Evolutionary conservation across 2,329 filamentous ascomycete species (phyloP).

Genomic region (Trichoderma sp.): DNA sequence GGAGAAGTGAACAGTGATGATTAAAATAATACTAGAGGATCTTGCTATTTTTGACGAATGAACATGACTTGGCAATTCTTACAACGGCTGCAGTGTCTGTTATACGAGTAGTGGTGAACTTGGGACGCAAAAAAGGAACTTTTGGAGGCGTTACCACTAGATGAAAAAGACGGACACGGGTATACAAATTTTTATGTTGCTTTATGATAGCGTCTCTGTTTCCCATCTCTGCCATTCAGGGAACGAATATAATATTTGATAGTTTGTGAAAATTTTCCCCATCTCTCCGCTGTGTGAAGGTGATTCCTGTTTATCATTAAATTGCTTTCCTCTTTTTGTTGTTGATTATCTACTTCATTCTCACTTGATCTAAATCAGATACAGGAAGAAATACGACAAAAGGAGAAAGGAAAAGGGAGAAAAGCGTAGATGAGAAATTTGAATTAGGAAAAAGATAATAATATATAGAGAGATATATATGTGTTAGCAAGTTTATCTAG

Average conservation of each 20-base stretch:
- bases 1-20: neutral
- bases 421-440: neutral
- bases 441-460: neutral
- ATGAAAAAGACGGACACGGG: conserved; percentile 9
- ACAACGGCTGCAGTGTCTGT: neutral
- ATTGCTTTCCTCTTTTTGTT: neutral
- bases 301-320: neutral
- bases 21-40: neutral
- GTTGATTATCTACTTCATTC: too few relatives aligned
- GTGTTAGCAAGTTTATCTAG: neutral
- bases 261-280: neutral
- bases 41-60: neutral
- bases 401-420: neutral
- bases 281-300: neutral
- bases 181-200: neutral
- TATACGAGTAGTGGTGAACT: neutral
- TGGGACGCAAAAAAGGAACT: neutral
- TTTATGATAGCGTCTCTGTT: conserved; percentile 21
- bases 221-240: neutral
- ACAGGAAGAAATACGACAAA: neutral
- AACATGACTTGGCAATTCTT: neutral
- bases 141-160: conserved; percentile 16
- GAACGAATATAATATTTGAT: conserved; percentile 1
- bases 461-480: neutral
- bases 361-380: neutral